phyloP scores from a whole-genome alignment of 2,329 filamentous ascomycete species.

The Colletotrichum gigasporum region DNA sequence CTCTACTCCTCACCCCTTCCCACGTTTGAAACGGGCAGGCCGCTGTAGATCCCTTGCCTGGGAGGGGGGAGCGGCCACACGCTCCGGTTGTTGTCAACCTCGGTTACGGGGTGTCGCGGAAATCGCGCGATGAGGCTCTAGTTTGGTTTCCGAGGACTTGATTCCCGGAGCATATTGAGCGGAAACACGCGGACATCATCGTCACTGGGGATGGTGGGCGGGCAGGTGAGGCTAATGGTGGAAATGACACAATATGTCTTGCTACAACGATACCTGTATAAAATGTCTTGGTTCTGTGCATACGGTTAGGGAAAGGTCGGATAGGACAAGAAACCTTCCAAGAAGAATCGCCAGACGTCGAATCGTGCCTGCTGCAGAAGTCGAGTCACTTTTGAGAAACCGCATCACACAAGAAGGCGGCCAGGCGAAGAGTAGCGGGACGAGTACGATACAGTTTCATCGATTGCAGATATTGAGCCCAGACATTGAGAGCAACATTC shows the following conservation, averaged over 20 bases:
- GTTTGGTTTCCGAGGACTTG: neutral
- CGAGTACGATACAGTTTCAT: too few relatives aligned
- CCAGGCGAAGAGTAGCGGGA: too few relatives aligned
- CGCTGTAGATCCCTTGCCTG: neutral
- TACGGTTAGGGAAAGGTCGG: too few relatives aligned
- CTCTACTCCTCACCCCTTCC: neutral
- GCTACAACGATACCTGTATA: neutral
- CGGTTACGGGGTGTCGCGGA: neutral
- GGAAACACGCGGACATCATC: too few relatives aligned
- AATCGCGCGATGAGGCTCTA: conserved; percentile 6
- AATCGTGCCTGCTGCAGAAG: too few relatives aligned
- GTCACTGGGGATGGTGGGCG: too few relatives aligned
- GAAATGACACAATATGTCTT: too few relatives aligned
- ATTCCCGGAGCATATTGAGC: conserved; percentile 3
- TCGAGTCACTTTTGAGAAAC: too few relatives aligned
- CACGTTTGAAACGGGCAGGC: neutral
- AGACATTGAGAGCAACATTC: neutral
- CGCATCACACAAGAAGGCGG: too few relatives aligned
- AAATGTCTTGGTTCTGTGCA: neutral
- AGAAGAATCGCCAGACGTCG: too few relatives aligned
- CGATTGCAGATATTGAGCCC: neutral
- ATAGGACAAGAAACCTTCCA: too few relatives aligned
- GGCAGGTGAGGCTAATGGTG: too few relatives aligned
- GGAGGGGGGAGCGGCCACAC: neutral
- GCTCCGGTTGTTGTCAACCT: neutral